These are phyloP conservation scores for Avicennia marina DNA, from an alignment of 257 asterid species.

Conservation along the genomic window DNA sequence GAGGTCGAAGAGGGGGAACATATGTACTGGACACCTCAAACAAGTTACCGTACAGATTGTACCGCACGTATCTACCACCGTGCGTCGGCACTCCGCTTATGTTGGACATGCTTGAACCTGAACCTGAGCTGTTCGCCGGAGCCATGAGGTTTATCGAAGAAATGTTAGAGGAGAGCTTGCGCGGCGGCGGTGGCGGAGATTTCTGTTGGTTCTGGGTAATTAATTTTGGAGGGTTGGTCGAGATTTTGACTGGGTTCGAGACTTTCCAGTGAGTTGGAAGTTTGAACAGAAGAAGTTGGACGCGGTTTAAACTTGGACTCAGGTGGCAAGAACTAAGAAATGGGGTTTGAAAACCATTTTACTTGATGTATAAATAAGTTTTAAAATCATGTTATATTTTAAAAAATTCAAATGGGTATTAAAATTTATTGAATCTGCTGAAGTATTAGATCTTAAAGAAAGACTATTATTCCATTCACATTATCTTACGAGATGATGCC, in stretches of 20 bases:
- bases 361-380: no score
- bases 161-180: background rate
- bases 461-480: no score
- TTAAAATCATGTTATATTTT: no score
- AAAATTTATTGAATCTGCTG: no score
- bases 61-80: conserved; percentile 65
- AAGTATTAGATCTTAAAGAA: no score
- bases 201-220: conserved; percentile 4
- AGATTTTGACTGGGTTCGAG: conserved; percentile 10
- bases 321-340: background rate
- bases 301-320: conserved; percentile 17
- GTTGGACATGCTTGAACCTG: conserved; percentile 27
- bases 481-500: no score
- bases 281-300: conserved; percentile 13
- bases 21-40: conserved; percentile 69
- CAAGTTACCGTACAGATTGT: conserved; percentile 67
- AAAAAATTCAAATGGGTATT: no score
- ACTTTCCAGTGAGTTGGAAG: conserved; percentile 22
- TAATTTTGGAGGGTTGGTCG: conserved; percentile 3
- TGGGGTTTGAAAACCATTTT: conserved; percentile 13
- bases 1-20: conserved; percentile 79
- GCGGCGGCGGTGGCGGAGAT: conserved; percentile 17
- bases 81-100: conserved; percentile 51
- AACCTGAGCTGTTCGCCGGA: conserved; percentile 25
- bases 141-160: conserved; percentile 29